Percentiles rank a stretch among this genome's conserved stretches.
These are phyloP conservation scores for Fraxinus velutina DNA, from an alignment of 305 asterid species.

Conservation along the genomic window DNA sequence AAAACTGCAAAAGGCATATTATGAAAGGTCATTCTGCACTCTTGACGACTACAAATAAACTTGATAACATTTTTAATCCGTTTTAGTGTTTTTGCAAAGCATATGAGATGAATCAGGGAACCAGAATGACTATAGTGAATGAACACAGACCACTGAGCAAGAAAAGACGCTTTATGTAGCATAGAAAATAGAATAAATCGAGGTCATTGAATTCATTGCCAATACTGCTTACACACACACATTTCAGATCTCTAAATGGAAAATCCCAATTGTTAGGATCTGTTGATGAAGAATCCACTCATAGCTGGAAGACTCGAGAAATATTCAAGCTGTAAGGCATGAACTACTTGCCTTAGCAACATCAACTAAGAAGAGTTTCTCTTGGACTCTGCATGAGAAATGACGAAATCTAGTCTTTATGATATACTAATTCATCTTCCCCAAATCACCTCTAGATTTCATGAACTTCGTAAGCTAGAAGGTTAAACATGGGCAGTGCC, in stretches of 20 bases:
- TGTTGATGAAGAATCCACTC: background rate
- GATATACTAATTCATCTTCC: background rate
- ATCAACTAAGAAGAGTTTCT: background rate
- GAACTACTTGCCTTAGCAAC: background rate
- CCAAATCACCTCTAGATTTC: background rate
- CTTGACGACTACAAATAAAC: background rate
- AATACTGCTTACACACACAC: background rate
- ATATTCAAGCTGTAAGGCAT: background rate
- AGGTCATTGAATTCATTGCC: background rate
- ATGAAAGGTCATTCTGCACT: conserved; percentile 3
- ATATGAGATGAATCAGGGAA: background rate
- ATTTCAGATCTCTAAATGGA: background rate
- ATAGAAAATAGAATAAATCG: background rate
- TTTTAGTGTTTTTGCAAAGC: background rate
- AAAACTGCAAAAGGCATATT: conserved; percentile 45
- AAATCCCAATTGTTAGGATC: background rate
- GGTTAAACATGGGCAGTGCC: background rate
- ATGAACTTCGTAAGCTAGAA: background rate
- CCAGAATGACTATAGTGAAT: background rate
- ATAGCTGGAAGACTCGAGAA: background rate
- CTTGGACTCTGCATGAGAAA: background rate
- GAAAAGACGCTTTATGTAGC: background rate
- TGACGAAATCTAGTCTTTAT: background rate
- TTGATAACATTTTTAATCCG: background rate
- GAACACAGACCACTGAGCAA: background rate